Conservation (phyloP, 2,329 filamentous ascomycete genomes). For the Zymoseptoria tritici region DNA sequence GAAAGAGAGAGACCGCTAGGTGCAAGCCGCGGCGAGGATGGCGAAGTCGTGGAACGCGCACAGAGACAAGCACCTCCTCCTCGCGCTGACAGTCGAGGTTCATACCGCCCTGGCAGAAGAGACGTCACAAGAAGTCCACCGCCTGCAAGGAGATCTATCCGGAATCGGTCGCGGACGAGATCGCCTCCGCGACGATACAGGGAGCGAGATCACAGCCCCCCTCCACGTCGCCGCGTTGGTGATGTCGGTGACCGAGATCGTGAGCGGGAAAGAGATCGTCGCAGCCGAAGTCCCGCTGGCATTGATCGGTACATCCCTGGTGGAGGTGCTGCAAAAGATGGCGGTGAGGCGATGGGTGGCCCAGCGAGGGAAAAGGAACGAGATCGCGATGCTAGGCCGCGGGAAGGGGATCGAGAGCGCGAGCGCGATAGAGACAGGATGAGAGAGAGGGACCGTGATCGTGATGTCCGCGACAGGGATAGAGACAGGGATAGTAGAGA, state of each 20-base stretch:
- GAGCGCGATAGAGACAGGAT: constrained; percentile 5
- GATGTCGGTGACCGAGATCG: constrained; percentile 5
- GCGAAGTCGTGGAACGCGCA: constrained; percentile 25
- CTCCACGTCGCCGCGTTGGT: constrained; percentile 8
- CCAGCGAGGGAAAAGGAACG: constrained; percentile 1
- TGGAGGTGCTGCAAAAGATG: constrained; percentile 12
- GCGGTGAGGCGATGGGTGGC: constrained; percentile 2
- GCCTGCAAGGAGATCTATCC: constrained; percentile 3
- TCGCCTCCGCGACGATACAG: constrained; percentile 17
- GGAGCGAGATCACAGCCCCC: constrained; percentile 2
- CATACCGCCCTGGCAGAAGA: constrained; percentile 9
- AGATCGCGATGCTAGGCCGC: background rate
- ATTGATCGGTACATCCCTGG: constrained; percentile 37
- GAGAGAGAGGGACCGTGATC: constrained; percentile 3
- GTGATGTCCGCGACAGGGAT: constrained; percentile 25
- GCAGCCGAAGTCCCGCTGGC: constrained; percentile 25
- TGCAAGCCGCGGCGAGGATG: constrained; percentile 19
- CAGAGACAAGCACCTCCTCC: background rate
- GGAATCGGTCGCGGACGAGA: constrained; percentile 12
- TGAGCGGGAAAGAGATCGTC: constrained; percentile 6
- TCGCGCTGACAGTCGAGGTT: constrained; percentile 14
- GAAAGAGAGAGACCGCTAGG: constrained; percentile 1
- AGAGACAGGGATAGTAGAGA: constrained; percentile 6
- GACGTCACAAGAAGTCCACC: constrained; percentile 3
- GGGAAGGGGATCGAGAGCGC: constrained; percentile 22